These are phyloP conservation scores for Dictyostelium brefeldianum DNA, from an alignment of 78 protist genomes.

Conservation along the genomic window DNA sequence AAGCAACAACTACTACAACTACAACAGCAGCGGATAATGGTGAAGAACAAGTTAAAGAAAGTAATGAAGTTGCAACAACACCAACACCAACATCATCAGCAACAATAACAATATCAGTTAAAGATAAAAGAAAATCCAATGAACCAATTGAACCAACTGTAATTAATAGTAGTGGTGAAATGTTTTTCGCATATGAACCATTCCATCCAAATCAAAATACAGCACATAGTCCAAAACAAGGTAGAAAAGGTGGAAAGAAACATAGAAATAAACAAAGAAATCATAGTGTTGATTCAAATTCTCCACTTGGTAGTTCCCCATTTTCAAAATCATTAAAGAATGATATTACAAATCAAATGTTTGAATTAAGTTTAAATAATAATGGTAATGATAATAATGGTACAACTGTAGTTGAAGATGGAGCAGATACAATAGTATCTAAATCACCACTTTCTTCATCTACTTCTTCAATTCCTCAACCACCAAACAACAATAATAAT, in stretches of 20 bases:
- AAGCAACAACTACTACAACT: neutral
- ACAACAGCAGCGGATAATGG: neutral
- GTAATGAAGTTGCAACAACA: neutral
- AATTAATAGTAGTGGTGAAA: conserved; percentile 19
- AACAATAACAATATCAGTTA: neutral
- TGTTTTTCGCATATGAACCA: conserved; percentile 23
- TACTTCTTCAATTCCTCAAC: neutral
- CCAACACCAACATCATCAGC: conserved; percentile 1
- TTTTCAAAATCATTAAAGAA: neutral
- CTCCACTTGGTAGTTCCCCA: neutral
- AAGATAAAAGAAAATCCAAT: conserved; percentile 4
- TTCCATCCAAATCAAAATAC: neutral
- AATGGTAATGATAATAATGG: neutral
- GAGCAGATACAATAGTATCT: neutral
- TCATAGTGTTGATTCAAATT: neutral
- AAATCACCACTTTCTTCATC: conserved; percentile 22
- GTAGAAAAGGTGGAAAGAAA: conserved; percentile 47
- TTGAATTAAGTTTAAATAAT: neutral
- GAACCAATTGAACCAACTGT: neutral
- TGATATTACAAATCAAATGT: neutral
- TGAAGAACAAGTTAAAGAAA: conserved; percentile 4
- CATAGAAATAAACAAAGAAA: neutral
- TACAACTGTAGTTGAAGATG: neutral
- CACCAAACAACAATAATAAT: neutral
- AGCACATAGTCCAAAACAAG: neutral